Evolutionary conservation across 1,284 basidiomycete species (phyloP).

Genomic region (Rhodotorula sp.): DNA sequence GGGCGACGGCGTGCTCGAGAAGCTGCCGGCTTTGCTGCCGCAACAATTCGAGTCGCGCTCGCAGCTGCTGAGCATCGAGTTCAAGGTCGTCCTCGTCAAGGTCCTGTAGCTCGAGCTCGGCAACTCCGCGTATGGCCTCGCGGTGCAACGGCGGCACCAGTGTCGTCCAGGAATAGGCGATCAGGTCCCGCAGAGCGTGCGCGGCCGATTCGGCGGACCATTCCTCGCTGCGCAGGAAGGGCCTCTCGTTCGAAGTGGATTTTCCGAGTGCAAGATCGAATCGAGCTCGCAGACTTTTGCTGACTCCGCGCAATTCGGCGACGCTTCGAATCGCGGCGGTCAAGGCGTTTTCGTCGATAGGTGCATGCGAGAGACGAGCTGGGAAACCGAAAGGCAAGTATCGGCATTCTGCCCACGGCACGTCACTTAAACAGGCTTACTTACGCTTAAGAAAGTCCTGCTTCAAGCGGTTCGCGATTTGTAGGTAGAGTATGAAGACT

Average conservation of each 20-base stretch:
- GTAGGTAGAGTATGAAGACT: background rate
- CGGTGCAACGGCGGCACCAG: background rate
- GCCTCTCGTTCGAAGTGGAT: background rate
- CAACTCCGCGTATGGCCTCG: background rate
- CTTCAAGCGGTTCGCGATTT: background rate
- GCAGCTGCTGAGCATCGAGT: background rate
- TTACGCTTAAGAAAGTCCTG: background rate
- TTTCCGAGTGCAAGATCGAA: background rate
- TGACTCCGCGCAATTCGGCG: background rate
- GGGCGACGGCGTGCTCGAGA: background rate
- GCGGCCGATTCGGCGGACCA: background rate
- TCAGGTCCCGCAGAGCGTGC: background rate
- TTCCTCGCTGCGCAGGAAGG: background rate
- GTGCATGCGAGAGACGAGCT: background rate
- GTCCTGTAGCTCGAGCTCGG: background rate
- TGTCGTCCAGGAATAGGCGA: background rate
- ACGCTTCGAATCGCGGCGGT: background rate
- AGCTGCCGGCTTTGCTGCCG: background rate
- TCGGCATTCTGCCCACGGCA: background rate
- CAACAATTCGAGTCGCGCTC: background rate
- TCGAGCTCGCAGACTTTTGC: background rate
- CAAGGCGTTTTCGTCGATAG: background rate
- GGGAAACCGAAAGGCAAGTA: background rate
- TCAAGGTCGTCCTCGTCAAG: background rate
- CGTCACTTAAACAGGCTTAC: background rate